Percentiles rank a stretch among this genome's conserved stretches.
Conservation (phyloP, 129 eudicot species). For the Artemisia annua region DNA sequence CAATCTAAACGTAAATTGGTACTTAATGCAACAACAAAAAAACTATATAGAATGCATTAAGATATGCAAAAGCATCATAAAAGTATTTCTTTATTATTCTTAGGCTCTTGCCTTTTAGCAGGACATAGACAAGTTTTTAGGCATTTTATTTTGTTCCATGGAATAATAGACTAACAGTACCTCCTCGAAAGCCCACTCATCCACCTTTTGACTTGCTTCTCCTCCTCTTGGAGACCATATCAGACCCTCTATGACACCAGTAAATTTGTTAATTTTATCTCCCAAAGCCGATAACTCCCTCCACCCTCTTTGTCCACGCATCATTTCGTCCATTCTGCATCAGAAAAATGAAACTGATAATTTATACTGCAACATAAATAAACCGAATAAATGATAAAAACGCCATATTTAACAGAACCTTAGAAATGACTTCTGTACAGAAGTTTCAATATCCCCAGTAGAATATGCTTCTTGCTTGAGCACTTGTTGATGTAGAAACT, state of each 20-base stretch:
- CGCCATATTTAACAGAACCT: constrained; percentile 43
- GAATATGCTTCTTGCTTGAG: constrained; percentile 86
- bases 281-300: constrained; percentile 92
- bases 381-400: not conserved
- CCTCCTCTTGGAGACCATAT: constrained; percentile 94
- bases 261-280: constrained; percentile 80
- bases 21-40: too few relatives aligned
- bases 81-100: too few relatives aligned
- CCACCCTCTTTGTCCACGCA: constrained; percentile 99
- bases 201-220: constrained; percentile 62
- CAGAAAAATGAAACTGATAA: not conserved
- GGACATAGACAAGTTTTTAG: too few relatives aligned
- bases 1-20: too few relatives aligned
- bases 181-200: constrained; percentile 97
- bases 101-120: too few relatives aligned
- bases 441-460: constrained; percentile 77
- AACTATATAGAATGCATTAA: too few relatives aligned
- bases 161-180: constrained; percentile 32
- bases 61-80: too few relatives aligned
- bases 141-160: too few relatives aligned
- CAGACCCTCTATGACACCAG: constrained; percentile 82
- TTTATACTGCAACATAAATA: not conserved
- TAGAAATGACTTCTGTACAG: constrained; percentile 81
- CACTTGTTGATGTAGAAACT: constrained; percentile 95
- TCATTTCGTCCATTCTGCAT: constrained; percentile 99